phyloP scores from a whole-genome alignment of 139 green algal species.

The Chlorella sp. region DNA sequence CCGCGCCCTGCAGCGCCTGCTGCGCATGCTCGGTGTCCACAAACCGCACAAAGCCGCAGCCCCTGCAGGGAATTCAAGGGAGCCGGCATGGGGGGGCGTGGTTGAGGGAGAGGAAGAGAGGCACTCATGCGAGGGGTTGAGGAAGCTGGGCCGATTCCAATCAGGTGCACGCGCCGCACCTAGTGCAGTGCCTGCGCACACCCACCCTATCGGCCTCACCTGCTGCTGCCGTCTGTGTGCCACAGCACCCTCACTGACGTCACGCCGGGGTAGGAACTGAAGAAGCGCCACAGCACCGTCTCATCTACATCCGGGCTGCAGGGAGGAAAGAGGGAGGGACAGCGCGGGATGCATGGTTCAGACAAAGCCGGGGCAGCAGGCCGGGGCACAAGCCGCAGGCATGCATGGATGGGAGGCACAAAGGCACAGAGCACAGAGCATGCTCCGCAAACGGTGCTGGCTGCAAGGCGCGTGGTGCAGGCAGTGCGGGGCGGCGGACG shows the following conservation, averaged over 20 bases:
- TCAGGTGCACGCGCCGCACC: neutral
- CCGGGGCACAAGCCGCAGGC: too few species aligned
- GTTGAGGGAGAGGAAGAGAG: neutral
- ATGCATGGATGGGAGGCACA: neutral
- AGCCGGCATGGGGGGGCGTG: neutral
- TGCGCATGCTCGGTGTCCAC: neutral
- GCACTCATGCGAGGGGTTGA: neutral
- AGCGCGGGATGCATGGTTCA: neutral
- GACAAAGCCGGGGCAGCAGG: too few species aligned
- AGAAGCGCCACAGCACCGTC: neutral
- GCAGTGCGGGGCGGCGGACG: neutral
- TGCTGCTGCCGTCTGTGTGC: conserved; percentile 13
- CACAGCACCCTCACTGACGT: neutral
- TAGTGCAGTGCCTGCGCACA: neutral
- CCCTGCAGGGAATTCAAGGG: neutral
- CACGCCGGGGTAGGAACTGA: neutral
- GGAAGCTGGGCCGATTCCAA: neutral
- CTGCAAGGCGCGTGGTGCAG: neutral
- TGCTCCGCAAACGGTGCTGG: neutral
- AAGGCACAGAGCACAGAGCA: neutral
- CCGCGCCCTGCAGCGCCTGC: neutral
- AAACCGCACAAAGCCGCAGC: conserved; percentile 11
- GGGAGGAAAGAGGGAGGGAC: neutral
- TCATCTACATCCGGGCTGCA: neutral
- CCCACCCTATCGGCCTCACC: neutral